These are phyloP conservation scores for Pseudoperonospora humuli DNA, from an alignment of 352 stramenopile genomes.

Conservation along the genomic window DNA sequence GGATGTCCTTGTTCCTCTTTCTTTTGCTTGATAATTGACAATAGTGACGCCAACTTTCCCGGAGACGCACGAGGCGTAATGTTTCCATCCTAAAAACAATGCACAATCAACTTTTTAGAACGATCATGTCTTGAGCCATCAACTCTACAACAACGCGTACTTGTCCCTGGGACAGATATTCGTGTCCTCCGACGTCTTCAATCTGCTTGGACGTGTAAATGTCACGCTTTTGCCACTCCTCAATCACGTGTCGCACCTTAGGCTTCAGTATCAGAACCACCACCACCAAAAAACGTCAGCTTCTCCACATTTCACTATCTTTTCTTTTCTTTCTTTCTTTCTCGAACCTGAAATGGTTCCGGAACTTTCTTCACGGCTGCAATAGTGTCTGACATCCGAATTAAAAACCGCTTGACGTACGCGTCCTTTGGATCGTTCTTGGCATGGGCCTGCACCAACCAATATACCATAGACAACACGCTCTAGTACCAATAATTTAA, in stretches of 20 bases:
- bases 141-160: conserved; percentile 4
- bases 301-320: too few species aligned
- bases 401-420: conserved; percentile 74
- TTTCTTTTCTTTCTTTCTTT: background rate
- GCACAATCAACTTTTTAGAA: too few species aligned
- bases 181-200: conserved; percentile 46
- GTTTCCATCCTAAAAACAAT: conserved; percentile 20
- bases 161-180: conserved; percentile 19
- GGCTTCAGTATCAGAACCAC: conserved; percentile 16
- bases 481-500: background rate
- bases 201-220: conserved; percentile 63
- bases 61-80: conserved; percentile 31
- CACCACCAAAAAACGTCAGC: conserved; percentile 6
- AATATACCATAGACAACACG: background rate
- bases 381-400: conserved; percentile 70
- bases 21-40: conserved; percentile 82
- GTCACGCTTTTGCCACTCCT: conserved; percentile 70
- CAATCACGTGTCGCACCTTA: conserved; percentile 59
- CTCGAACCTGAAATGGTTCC: conserved; percentile 43
- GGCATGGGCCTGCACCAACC: conserved; percentile 36
- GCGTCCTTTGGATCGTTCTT: conserved; percentile 59
- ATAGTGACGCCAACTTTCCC: conserved; percentile 60
- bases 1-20: conserved; percentile 41
- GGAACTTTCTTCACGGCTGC: conserved; percentile 61
- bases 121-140: background rate